A percentile compares a stretch with the other conserved stretches of the same genome.
Evolutionary conservation across 768 basidiomycete species (phyloP).

Genomic region (Tulasnella sp.): DNA sequence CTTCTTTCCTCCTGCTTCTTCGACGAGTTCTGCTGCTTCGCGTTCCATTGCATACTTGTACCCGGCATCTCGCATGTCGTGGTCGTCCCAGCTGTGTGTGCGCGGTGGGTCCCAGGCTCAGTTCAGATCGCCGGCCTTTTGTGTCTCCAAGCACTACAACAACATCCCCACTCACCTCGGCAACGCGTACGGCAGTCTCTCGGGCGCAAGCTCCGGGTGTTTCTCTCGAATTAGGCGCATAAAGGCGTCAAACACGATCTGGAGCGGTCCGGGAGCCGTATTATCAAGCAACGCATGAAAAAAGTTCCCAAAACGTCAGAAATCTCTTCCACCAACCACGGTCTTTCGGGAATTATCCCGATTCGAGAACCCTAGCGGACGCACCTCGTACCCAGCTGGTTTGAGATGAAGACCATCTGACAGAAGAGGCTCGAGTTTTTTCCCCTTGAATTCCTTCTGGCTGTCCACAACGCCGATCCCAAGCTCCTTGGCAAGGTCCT

Average conservation of each 20-base stretch:
- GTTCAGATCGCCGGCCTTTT: background rate
- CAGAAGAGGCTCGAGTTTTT: slow-evolving; percentile 9
- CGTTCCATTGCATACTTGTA: slow-evolving; percentile 11
- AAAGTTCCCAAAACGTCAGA: background rate
- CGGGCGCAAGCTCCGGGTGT: slow-evolving; percentile 23
- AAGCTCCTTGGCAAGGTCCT: slow-evolving; percentile 22
- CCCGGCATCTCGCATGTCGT: slow-evolving; percentile 18
- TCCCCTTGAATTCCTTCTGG: slow-evolving; percentile 22
- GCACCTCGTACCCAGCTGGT: slow-evolving; percentile 25
- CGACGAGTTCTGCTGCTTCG: slow-evolving; percentile 8
- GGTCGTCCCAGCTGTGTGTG: slow-evolving; percentile 24
- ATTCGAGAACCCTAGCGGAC: background rate
- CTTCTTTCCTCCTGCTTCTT: background rate
- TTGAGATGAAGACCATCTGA: slow-evolving; percentile 25
- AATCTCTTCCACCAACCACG: background rate
- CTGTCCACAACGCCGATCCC: slow-evolving; percentile 12
- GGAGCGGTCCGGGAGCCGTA: background rate
- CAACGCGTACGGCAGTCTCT: slow-evolving; percentile 14
- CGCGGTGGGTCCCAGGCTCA: background rate
- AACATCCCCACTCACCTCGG: slow-evolving; percentile 14
- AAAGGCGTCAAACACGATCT: slow-evolving; percentile 23
- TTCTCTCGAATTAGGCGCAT: slow-evolving; percentile 18
- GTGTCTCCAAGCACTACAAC: background rate
- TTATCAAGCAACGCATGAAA: background rate
- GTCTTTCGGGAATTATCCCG: background rate